Conservation (phyloP, 495 filamentous ascomycete species). For the Tuber calosporum region DNA sequence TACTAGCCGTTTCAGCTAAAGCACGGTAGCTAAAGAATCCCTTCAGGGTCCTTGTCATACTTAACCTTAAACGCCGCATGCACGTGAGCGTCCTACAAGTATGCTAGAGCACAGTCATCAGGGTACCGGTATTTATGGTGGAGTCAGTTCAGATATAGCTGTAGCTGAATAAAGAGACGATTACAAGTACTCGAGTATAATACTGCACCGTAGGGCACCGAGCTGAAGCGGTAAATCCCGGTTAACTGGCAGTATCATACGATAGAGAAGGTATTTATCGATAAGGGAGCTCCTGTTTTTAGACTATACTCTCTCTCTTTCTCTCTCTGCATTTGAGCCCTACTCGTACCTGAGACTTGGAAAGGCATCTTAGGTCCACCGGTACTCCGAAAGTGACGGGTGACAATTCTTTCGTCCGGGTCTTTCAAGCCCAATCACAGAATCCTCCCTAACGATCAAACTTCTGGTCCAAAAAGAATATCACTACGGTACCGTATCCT, state of each 20-base stretch:
- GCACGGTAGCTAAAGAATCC: not conserved
- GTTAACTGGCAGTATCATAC: not conserved
- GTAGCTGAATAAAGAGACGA: not conserved
- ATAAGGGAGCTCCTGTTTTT: not conserved
- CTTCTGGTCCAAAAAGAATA: not conserved
- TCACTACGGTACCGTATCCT: too few species aligned
- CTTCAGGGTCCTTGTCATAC: not conserved
- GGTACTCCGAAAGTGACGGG: not conserved
- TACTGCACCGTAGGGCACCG: too few species aligned
- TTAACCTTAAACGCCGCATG: not conserved
- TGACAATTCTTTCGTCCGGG: too few species aligned
- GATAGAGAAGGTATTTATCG: not conserved
- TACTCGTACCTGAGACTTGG: not conserved
- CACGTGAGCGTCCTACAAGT: not conserved
- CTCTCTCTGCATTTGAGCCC: too few species aligned
- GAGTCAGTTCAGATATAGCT: too few species aligned
- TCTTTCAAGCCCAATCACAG: not conserved
- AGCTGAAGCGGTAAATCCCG: not conserved
- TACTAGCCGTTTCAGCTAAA: not conserved
- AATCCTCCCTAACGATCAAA: not conserved
- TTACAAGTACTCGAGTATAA: too few species aligned
- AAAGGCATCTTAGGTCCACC: not conserved
- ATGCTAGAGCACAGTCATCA: not conserved
- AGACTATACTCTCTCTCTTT: too few species aligned
- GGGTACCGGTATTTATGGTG: too few species aligned